Evolutionary conservation across 169 alveolate genomes (phyloP).

Genomic region (Plasmodium gallinaceum): DNA sequence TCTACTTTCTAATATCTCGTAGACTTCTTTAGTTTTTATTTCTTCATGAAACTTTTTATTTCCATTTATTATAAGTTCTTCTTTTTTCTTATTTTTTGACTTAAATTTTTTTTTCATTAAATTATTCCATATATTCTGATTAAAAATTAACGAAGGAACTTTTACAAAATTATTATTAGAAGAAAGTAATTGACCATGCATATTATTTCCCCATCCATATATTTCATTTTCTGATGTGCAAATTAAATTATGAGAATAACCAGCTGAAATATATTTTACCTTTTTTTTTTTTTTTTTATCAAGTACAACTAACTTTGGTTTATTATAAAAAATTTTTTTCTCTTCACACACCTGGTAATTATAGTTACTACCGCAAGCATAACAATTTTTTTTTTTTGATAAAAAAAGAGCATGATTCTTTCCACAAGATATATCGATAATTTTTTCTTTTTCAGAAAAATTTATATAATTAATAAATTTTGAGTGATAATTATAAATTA

Average conservation of each 20-base stretch:
- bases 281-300: conserved; percentile 16
- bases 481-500: conserved; percentile 14
- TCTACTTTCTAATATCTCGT: not conserved
- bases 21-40: not conserved
- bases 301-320: conserved; percentile 15
- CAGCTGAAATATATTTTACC: conserved; percentile 55
- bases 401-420: conserved; percentile 54
- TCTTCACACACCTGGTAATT: conserved; percentile 26
- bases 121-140: conserved; percentile 12
- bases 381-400: conserved; percentile 50
- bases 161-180: conserved; percentile 9
- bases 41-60: not conserved
- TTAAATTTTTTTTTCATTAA: not conserved
- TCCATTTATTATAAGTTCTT: not conserved
- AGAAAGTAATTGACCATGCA: conserved; percentile 20
- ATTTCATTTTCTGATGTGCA: conserved; percentile 61
- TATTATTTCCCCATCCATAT: conserved; percentile 69
- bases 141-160: conserved; percentile 41
- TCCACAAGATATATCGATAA: conserved; percentile 50
- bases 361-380: conserved; percentile 52
- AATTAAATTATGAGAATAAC: conserved; percentile 61
- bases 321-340: conserved; percentile 18
- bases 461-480: conserved; percentile 41
- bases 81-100: not conserved
- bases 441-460: conserved; percentile 24